Conservation (phyloP, 2,329 filamentous ascomycete genomes). For the Apiospora kogelbergensis region DNA sequence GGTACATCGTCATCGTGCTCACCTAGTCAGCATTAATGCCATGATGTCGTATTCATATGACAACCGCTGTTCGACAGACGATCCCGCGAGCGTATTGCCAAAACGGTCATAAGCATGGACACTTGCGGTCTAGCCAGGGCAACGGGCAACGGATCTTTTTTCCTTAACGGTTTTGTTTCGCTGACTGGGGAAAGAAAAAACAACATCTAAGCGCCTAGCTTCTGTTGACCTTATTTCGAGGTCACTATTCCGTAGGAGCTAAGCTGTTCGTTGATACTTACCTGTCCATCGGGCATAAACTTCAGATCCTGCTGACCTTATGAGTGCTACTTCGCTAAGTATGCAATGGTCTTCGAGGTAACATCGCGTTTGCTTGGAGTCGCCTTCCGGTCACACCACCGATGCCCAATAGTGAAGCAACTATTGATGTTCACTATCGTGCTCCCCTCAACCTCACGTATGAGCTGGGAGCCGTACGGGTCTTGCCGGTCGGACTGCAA, state of each 20-base stretch:
- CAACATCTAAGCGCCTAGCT: background rate
- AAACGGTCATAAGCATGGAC: background rate
- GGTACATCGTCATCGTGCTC: background rate
- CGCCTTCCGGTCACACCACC: background rate
- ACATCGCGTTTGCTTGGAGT: background rate
- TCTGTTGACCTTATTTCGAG: background rate
- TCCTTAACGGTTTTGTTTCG: background rate
- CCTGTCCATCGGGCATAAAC: background rate
- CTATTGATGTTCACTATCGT: background rate
- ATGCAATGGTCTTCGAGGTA: background rate
- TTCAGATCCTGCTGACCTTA: background rate
- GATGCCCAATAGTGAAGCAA: background rate
- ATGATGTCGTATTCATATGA: background rate
- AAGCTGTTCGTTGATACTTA: background rate
- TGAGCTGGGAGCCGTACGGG: background rate
- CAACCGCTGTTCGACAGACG: background rate
- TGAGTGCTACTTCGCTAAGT: background rate
- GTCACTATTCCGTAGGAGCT: background rate
- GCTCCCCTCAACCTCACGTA: background rate
- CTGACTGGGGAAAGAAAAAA: background rate
- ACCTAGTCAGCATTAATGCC: background rate
- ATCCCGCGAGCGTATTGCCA: slow-evolving; percentile 2
- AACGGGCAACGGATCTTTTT: background rate
- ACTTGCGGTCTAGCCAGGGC: background rate
- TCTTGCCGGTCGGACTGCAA: background rate